Percentiles rank a stretch among this genome's conserved stretches.
phyloP scores from a whole-genome alignment of 371 early-diverging fungal genomes.

The Mucor irregularis region DNA sequence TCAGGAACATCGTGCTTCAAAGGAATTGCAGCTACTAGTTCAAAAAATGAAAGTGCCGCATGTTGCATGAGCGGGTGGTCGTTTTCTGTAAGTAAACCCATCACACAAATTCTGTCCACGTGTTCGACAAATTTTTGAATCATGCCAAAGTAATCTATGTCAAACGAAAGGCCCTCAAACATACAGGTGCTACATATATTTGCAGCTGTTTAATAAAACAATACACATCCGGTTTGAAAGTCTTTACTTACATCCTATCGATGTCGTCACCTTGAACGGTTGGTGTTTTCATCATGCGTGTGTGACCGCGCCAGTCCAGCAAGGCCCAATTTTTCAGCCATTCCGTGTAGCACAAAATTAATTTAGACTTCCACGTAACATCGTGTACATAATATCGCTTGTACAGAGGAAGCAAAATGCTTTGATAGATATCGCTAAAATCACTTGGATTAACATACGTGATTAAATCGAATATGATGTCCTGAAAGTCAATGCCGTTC shows the following conservation, averaged over 20 bases:
- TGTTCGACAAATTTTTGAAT: constrained; percentile 52
- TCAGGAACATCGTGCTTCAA: constrained; percentile 46
- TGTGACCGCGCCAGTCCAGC: constrained; percentile 51
- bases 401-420: constrained; percentile 47
- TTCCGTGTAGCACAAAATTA: constrained; percentile 47
- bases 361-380: constrained; percentile 52
- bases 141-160: constrained; percentile 50
- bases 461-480: constrained; percentile 52
- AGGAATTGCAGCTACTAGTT: constrained; percentile 49
- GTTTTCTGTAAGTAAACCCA: constrained; percentile 44
- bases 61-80: constrained; percentile 56
- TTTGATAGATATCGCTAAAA: constrained; percentile 29
- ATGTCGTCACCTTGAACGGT: constrained; percentile 16
- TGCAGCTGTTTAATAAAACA: background rate
- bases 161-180: constrained; percentile 48
- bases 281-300: constrained; percentile 6
- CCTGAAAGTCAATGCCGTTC: constrained; percentile 52
- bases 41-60: constrained; percentile 57
- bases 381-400: constrained; percentile 41
- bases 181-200: constrained; percentile 33
- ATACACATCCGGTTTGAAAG: background rate
- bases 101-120: constrained; percentile 44
- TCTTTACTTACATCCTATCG: constrained; percentile 33
- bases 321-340: constrained; percentile 54
- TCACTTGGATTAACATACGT: constrained; percentile 46